These are phyloP conservation scores for Heritiera littoralis DNA, from an alignment of 345 rosid species.

Conservation along the genomic window DNA sequence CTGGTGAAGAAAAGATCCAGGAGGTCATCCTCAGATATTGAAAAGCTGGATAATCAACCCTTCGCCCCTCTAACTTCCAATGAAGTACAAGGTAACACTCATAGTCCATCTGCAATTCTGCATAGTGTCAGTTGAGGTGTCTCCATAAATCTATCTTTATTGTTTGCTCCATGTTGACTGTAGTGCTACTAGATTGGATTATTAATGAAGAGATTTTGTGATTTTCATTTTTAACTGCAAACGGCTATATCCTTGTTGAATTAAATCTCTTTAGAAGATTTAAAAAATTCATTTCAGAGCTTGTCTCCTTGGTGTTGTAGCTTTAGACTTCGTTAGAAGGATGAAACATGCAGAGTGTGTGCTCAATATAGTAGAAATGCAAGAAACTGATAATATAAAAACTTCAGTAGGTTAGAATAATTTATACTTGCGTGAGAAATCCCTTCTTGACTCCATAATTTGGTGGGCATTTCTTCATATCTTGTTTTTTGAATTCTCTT, in stretches of 20 bases:
- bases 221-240: not conserved
- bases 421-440: not conserved
- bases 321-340: constrained; percentile 1
- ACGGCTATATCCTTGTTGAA: not conserved
- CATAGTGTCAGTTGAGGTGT: not conserved
- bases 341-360: not conserved
- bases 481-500: not conserved
- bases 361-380: not conserved
- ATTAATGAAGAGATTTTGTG: constrained; percentile 10
- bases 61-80: constrained; percentile 64
- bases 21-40: constrained; percentile 64
- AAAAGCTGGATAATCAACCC: constrained; percentile 74
- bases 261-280: not conserved
- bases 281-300: not conserved
- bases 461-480: not conserved
- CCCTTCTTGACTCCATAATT: not conserved
- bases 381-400: not conserved
- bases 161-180: not conserved
- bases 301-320: not conserved
- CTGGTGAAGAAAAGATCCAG: constrained; percentile 70
- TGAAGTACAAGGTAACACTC: constrained; percentile 63
- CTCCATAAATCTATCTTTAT: not conserved
- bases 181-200: constrained; percentile 12
- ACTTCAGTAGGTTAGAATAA: not conserved
- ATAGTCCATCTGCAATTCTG: constrained; percentile 1